These are phyloP conservation scores for Anthostomella pinea DNA, from an alignment of 2,329 filamentous ascomycete species.

Conservation along the genomic window DNA sequence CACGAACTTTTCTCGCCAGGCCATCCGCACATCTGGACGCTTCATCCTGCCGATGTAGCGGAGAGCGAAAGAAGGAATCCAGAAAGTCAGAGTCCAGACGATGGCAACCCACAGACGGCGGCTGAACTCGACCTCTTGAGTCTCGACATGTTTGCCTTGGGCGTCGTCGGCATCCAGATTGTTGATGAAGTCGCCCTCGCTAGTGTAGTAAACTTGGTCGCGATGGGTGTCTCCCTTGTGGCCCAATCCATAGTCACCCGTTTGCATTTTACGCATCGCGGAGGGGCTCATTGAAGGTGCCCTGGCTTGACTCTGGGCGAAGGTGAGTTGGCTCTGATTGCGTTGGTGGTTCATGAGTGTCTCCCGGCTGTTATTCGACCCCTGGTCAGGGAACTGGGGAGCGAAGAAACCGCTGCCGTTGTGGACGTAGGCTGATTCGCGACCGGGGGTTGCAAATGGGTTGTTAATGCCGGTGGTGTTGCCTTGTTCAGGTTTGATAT, in stretches of 20 bases:
- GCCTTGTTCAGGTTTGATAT: constrained; percentile 68
- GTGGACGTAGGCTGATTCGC: constrained; percentile 72
- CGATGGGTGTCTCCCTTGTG: constrained; percentile 77
- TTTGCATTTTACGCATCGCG: constrained; percentile 53
- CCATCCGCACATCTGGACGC: constrained; percentile 91
- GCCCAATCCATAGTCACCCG: constrained; percentile 87
- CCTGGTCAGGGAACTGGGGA: constrained; percentile 56
- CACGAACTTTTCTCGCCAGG: constrained; percentile 93
- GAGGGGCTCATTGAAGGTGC: constrained; percentile 62
- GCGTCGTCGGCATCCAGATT: constrained; percentile 75
- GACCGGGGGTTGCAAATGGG: constrained; percentile 42
- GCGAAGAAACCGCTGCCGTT: constrained; percentile 69
- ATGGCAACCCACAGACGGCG: constrained; percentile 77
- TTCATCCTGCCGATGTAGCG: constrained; percentile 90
- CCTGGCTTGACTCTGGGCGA: constrained; percentile 31
- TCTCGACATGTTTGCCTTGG: constrained; percentile 72
- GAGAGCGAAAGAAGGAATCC: constrained; percentile 85
- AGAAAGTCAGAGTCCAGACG: constrained; percentile 87
- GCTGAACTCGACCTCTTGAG: constrained; percentile 58
- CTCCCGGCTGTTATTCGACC: constrained; percentile 67
- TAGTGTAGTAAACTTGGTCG: constrained; percentile 71
- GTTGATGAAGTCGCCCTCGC: constrained; percentile 65
- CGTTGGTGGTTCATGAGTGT: constrained; percentile 62
- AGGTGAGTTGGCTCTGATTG: constrained; percentile 53
- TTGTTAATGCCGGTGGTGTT: constrained; percentile 29